Evolutionary conservation across 2,329 filamentous ascomycete genomes (phyloP).

Genomic region (Ophiobolus disseminans): DNA sequence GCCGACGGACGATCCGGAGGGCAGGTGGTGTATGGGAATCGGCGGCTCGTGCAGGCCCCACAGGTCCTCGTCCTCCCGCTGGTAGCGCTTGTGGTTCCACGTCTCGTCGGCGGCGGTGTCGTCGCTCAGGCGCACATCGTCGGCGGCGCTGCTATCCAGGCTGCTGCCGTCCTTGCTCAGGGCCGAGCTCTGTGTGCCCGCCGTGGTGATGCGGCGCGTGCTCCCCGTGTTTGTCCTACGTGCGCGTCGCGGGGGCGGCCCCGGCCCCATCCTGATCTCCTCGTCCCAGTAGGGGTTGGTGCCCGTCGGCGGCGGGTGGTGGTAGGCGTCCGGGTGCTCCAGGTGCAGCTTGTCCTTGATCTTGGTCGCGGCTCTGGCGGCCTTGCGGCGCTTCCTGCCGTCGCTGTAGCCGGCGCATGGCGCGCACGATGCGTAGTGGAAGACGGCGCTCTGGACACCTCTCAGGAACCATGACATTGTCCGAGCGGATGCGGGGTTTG

Average conservation of each 20-base stretch:
- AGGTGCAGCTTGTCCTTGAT: constrained; percentile 70
- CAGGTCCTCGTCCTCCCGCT: constrained; percentile 85
- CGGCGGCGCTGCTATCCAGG: constrained; percentile 34
- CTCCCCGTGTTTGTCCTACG: constrained; percentile 61
- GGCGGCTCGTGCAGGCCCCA: constrained; percentile 69
- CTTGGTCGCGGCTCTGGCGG: constrained; percentile 72
- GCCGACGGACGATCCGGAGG: constrained; percentile 41
- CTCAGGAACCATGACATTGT: constrained; percentile 52
- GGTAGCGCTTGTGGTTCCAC: constrained; percentile 81
- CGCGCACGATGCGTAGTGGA: constrained; percentile 79
- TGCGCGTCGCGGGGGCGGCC: constrained; percentile 67
- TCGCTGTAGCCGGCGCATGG: constrained; percentile 77
- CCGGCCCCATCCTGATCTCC: constrained; percentile 83
- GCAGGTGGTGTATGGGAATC: constrained; percentile 39
- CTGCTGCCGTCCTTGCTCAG: constrained; percentile 56
- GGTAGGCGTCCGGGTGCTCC: constrained; percentile 76
- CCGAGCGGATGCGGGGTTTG: not conserved
- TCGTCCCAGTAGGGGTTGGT: constrained; percentile 90
- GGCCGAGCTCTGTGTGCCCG: constrained; percentile 58
- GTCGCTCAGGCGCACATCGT: constrained; percentile 39
- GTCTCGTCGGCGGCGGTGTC: constrained; percentile 55
- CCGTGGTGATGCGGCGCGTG: constrained; percentile 66
- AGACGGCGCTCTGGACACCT: constrained; percentile 75
- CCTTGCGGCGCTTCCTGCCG: constrained; percentile 72
- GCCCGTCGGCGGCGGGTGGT: constrained; percentile 80